phyloP scores from a whole-genome alignment of 2,329 filamentous ascomycete genomes.

The Pseudogymnoascus sp. region DNA sequence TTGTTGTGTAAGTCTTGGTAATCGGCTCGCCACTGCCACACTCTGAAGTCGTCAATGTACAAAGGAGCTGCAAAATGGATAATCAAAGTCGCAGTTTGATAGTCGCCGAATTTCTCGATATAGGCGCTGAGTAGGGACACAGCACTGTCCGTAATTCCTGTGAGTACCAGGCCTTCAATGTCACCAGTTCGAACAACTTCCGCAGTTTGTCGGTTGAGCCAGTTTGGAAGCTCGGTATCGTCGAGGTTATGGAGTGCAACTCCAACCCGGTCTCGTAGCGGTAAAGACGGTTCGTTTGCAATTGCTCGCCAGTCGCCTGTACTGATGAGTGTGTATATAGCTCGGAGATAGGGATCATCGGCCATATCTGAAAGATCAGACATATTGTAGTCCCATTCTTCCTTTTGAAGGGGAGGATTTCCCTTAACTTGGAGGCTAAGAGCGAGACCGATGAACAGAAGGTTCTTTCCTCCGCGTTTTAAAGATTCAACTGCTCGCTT shows the following conservation, averaged over 20 bases:
- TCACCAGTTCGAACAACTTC: conserved; percentile 59
- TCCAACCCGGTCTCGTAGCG: conserved; percentile 66
- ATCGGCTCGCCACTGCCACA: conserved; percentile 62
- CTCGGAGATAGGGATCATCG: conserved; percentile 71
- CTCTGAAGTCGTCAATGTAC: conserved; percentile 71
- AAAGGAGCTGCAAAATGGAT: conserved; percentile 66
- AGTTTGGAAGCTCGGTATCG: conserved; percentile 55
- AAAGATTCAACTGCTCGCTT: conserved; percentile 63
- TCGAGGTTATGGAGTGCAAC: conserved; percentile 62
- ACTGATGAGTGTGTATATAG: conserved; percentile 70
- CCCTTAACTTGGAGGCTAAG: conserved; percentile 55
- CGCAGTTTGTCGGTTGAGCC: conserved; percentile 59
- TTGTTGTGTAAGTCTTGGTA: conserved; percentile 67
- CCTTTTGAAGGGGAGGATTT: conserved; percentile 29
- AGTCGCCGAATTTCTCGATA: conserved; percentile 66
- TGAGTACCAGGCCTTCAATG: conserved; percentile 70
- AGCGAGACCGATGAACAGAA: conserved; percentile 61
- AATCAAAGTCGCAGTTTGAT: conserved; percentile 71
- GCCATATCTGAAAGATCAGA: conserved; percentile 36
- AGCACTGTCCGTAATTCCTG: conserved; percentile 64
- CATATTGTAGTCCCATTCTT: conserved; percentile 25
- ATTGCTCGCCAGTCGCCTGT: conserved; percentile 71
- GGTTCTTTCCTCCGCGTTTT: conserved; percentile 59
- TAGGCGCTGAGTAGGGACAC: conserved; percentile 72
- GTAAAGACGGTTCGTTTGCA: conserved; percentile 64